phyloP scores from a whole-genome alignment of 108 stramenopile genomes.

The Skeletonema grethae region DNA sequence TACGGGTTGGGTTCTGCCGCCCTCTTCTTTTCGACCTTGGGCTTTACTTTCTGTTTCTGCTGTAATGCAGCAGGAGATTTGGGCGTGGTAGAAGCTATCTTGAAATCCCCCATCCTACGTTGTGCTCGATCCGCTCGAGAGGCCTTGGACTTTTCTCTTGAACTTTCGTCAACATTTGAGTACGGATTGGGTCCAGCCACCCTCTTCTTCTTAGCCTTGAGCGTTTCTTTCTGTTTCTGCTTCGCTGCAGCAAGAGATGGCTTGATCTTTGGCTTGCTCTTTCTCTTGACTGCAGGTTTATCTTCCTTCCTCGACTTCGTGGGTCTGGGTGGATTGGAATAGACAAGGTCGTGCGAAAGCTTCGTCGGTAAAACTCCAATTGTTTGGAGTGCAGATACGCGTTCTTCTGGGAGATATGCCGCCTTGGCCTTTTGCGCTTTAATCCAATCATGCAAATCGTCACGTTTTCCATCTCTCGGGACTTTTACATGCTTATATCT shows the following conservation, averaged over 20 bases:
- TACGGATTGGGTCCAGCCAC: too few species aligned
- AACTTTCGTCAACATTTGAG: too few species aligned
- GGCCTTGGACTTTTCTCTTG: too few species aligned
- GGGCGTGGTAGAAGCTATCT: too few species aligned
- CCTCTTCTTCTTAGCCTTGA: too few species aligned
- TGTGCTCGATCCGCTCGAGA: too few species aligned
- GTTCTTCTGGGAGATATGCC: not conserved
- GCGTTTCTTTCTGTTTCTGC: too few species aligned
- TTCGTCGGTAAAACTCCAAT: not conserved
- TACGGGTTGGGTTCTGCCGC: not conserved
- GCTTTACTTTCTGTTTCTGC: not conserved
- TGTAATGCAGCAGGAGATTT: too few species aligned
- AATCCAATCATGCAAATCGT: slow-evolving; percentile 11
- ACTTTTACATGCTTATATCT: not conserved
- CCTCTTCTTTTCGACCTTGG: not conserved
- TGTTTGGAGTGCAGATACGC: not conserved
- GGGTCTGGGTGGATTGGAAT: not conserved
- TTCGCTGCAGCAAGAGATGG: too few species aligned
- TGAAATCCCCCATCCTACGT: too few species aligned
- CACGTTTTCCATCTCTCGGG: not conserved
- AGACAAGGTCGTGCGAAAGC: not conserved
- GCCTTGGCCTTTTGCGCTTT: slow-evolving; percentile 1
- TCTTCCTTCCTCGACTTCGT: not conserved
- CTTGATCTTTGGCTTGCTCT: too few species aligned
- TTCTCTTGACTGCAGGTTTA: not conserved